Evolutionary conservation across 2,329 filamentous ascomycete genomes (phyloP).

Genomic region (Sporothrix pseudoabietina): DNA sequence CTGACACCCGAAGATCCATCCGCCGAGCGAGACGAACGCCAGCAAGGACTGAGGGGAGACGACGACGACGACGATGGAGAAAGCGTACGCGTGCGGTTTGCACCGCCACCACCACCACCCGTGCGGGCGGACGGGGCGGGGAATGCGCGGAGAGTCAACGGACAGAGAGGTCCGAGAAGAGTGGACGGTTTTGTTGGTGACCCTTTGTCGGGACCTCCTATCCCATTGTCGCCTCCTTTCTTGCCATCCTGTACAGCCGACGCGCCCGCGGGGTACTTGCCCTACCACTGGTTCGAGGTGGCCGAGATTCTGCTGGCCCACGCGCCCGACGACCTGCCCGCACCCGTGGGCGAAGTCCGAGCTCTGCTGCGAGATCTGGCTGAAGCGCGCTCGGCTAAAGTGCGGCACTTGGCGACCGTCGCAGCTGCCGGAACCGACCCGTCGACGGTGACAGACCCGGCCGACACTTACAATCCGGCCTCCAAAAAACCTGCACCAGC

Average conservation of each 20-base stretch:
- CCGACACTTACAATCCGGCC: slow-evolving; percentile 55
- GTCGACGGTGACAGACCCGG: neutral
- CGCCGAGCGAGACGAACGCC: neutral
- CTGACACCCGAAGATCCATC: slow-evolving; percentile 39
- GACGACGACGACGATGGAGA: slow-evolving; percentile 19
- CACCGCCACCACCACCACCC: slow-evolving; percentile 71
- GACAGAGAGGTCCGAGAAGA: neutral
- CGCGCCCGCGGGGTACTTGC: slow-evolving; percentile 69
- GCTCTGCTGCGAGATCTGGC: slow-evolving; percentile 77
- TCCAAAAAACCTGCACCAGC: neutral
- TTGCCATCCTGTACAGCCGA: slow-evolving; percentile 71
- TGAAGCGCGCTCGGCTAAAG: slow-evolving; percentile 87
- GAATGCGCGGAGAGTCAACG: slow-evolving; percentile 37
- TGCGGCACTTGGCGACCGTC: slow-evolving; percentile 62
- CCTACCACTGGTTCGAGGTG: slow-evolving; percentile 95
- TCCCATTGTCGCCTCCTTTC: slow-evolving; percentile 70
- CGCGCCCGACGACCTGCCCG: slow-evolving; percentile 77
- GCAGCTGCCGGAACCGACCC: slow-evolving; percentile 40
- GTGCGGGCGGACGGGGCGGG: slow-evolving; percentile 47
- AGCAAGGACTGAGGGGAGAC: neutral
- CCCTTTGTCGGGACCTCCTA: slow-evolving; percentile 28
- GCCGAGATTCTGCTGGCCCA: slow-evolving; percentile 84
- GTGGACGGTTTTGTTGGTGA: slow-evolving; percentile 14
- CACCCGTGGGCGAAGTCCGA: slow-evolving; percentile 69
- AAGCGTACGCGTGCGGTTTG: slow-evolving; percentile 67